Base-by-base conservation (phyloP, 257 asterid genomes). In the Buddleja alternifolia region DNA sequence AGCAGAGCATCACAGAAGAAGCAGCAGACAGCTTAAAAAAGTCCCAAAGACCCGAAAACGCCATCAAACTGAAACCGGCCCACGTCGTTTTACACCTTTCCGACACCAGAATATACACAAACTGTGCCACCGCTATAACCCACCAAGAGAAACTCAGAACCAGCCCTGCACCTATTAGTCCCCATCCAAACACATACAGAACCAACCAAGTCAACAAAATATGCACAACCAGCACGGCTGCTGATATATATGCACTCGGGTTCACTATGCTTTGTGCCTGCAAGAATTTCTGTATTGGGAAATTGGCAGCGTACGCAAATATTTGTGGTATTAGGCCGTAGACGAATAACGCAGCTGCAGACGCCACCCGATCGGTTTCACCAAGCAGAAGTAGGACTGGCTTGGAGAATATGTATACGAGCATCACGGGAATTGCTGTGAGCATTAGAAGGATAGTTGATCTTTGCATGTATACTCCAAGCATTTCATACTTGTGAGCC, bases 381-480 rank as follows among this genome's bases (percentile, higher is more conserved):
- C 95, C 88, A 3, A 88, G 86, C 3, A 78, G 37, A 17, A 85
- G 57, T 4, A 88, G 87, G 56, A 85, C 48, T 1, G 71, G 85
- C 54, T 81, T 69, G 25, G 77, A 79, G 70, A 85, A 83, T 17
- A 73, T 50, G 78, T 85, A 85, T 1, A 83, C 15, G 0, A 77
- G 0, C 72, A 65, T 73, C 4, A 85, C 17, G 0, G 87, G 83
- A 11, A 83, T 29, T 0, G 84, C 90, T 0, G 90, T 85, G 16
- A 65, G 54, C 45, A 73, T 77, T 0, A 83, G 75, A 2, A 88
- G 84, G 29, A 88, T 42, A 7, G 83, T 78, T 36, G 95, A 88
- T 73, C 95, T 83, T 62, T 88, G 95, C 61, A 88, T 55, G 59
- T 88, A 88, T n/a, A 88, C n/a, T 36, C 95, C 95, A 0, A 88